Percentiles rank a stretch among this genome's conserved stretches.
These are phyloP conservation scores for Yarrowia sp. DNA, from an alignment of 805 yeast species.

Conservation along the genomic window DNA sequence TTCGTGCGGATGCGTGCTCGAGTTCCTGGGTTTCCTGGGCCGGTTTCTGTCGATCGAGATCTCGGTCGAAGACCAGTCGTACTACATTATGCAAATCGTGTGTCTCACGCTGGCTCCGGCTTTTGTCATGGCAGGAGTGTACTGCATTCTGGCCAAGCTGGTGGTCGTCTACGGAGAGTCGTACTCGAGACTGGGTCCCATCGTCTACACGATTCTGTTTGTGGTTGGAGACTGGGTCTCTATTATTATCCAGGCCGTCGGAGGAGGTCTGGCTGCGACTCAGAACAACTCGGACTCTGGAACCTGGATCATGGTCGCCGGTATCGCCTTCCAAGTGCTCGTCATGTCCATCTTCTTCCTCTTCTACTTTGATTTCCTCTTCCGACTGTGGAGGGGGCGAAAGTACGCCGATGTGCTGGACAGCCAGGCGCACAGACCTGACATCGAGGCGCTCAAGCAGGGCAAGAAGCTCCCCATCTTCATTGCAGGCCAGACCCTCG, in stretches of 20 bases:
- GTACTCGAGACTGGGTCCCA: conserved; percentile 52
- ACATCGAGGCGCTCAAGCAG: not conserved
- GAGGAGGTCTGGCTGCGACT: conserved; percentile 68
- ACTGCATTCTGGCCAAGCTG: conserved; percentile 65
- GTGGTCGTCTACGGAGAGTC: conserved; percentile 55
- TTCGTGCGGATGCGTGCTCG: conserved; percentile 21
- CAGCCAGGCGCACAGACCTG: conserved; percentile 3
- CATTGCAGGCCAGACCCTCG: conserved; percentile 31
- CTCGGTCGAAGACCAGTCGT: conserved; percentile 36
- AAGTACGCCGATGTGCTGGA: not conserved
- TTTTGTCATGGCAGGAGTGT: conserved; percentile 78
- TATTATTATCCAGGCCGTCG: conserved; percentile 66
- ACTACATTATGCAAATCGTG: conserved; percentile 62
- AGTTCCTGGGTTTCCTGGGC: conserved; percentile 61
- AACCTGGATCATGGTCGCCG: conserved; percentile 67
- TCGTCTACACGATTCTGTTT: conserved; percentile 61
- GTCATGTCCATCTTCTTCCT: conserved; percentile 62
- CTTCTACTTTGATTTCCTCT: conserved; percentile 48
- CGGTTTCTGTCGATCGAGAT: conserved; percentile 53
- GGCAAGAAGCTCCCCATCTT: conserved; percentile 31
- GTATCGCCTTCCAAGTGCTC: conserved; percentile 71
- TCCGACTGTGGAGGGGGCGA: conserved; percentile 21
- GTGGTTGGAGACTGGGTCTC: conserved; percentile 64
- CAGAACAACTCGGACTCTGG: conserved; percentile 48
- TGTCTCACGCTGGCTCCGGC: conserved; percentile 76